A percentile compares a stretch with the other conserved stretches of the same genome.
These are phyloP conservation scores for Raffaelea albimanens DNA, from an alignment of 2,329 filamentous ascomycete genomes.

Conservation along the genomic window DNA sequence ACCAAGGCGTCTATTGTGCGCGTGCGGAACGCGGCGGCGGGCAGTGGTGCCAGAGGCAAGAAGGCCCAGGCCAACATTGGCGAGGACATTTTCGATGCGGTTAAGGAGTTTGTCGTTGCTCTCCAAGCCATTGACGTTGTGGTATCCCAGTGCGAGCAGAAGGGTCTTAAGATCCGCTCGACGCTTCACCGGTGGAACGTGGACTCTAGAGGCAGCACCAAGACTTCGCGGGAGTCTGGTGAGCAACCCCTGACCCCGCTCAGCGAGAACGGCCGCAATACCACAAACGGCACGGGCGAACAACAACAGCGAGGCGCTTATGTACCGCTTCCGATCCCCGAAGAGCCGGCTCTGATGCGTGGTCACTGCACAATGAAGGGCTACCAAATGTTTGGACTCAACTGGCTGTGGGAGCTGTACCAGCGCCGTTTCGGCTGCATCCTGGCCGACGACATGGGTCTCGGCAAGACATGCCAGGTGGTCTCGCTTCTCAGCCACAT, in stretches of 20 bases:
- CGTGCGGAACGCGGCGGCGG: slow-evolving; percentile 43
- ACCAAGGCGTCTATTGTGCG: slow-evolving; percentile 55
- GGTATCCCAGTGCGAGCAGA: slow-evolving; percentile 63
- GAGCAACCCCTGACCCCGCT: too few relatives aligned
- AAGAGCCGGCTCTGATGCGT: slow-evolving; percentile 71
- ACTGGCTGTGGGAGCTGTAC: slow-evolving; percentile 86
- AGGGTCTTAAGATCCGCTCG: slow-evolving; percentile 49
- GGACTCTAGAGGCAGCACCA: slow-evolving; percentile 32
- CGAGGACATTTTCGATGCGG: slow-evolving; percentile 39
- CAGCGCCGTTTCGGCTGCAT: slow-evolving; percentile 75
- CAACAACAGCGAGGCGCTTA: slow-evolving; percentile 14
- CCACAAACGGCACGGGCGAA: slow-evolving; percentile 7
- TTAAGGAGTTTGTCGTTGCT: slow-evolving; percentile 65
- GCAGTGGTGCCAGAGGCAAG: slow-evolving; percentile 21
- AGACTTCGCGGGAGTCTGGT: slow-evolving; percentile 15
- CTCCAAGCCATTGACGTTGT: slow-evolving; percentile 78
- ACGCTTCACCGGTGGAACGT: slow-evolving; percentile 39
- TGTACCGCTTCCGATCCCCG: slow-evolving; percentile 33
- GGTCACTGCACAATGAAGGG: slow-evolving; percentile 73
- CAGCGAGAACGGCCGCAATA: background rate
- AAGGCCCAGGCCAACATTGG: slow-evolving; percentile 40
- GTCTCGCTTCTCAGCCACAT: slow-evolving; percentile 85
- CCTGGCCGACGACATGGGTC: slow-evolving; percentile 92
- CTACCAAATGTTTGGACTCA: slow-evolving; percentile 88
- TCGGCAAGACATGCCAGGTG: slow-evolving; percentile 94